Base-by-base conservation (phyloP, 2,329 filamentous ascomycete genomes). In the Tolypocladium album region DNA sequence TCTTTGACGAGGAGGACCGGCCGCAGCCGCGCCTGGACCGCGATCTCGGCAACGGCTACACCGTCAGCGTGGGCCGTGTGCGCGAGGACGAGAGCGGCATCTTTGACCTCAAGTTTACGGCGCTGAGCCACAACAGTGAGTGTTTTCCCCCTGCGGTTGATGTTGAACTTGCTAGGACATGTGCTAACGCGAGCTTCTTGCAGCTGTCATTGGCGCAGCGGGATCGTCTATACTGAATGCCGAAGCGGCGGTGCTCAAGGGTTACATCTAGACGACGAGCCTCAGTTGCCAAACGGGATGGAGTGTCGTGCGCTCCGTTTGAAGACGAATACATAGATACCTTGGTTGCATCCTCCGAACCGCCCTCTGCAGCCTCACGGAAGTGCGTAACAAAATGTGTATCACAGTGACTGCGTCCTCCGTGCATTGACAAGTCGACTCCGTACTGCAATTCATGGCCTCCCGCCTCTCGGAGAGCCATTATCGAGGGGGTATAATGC, bases 221-320 rank as follows among this genome's bases (percentile, higher is more conserved):
- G 94, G 94, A 13, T 95, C 91, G 2, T 96, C 90, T 39, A 96
- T 97, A 75, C 75, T 97, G 67, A 97, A 97, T 69, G 92, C 92
- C 36, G 93, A 97, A 74, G 91, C 92, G 36, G 91, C 92, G 31
- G 87, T 96, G 13, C 83, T 97, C 65, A 95, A 96, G 79, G 93
- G 92, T 6, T 90, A 88, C 69, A 81, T 92, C 64, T 92, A 79
- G 73, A 53, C 4, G 31, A 12, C 40, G 57, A 15, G 11, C 22
- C 17, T 42, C 12, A 12, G 8, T 5, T 39, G 12, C 36, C 24
- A 39, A 43, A 52, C 9, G 27, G 27, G 56, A 59, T 58, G 3
- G 34, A 36, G 36, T 57, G 52, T 22, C 27, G 56, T 17, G 15
- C 15, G 47, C 17, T 52, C 11, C 27, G 27, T 20, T 52, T 27